phyloP scores from a whole-genome alignment of 2,329 filamentous ascomycete genomes.

The Beauveria australis region DNA sequence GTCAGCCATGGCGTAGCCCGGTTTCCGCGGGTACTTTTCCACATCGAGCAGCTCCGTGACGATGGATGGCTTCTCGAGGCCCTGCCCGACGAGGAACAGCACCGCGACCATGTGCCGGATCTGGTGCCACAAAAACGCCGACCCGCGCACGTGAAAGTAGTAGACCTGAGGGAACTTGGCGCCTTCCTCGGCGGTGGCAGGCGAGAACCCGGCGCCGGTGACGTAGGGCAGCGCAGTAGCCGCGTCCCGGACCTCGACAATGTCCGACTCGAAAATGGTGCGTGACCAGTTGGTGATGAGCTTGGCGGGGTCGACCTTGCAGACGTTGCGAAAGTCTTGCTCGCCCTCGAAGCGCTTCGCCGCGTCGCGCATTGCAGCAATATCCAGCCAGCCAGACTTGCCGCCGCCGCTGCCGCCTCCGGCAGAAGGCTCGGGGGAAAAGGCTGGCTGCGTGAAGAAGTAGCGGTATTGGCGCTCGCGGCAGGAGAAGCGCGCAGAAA shows the following conservation, averaged over 20 bases:
- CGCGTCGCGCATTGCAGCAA: slow-evolving; percentile 75
- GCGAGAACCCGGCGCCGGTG: slow-evolving; percentile 28
- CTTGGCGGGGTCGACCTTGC: slow-evolving; percentile 85
- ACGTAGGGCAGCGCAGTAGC: slow-evolving; percentile 50
- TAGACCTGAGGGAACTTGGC: slow-evolving; percentile 58
- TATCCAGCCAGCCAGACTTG: slow-evolving; percentile 72
- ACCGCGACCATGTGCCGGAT: slow-evolving; percentile 90
- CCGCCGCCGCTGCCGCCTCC: slow-evolving; percentile 15
- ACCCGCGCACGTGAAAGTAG: slow-evolving; percentile 80
- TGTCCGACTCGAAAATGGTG: slow-evolving; percentile 69
- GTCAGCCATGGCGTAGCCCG: slow-evolving; percentile 82
- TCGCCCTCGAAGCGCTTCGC: slow-evolving; percentile 72
- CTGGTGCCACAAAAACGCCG: slow-evolving; percentile 96
- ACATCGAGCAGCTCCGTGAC: slow-evolving; percentile 70
- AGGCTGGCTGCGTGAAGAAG: slow-evolving; percentile 94
- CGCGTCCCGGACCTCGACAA: slow-evolving; percentile 58
- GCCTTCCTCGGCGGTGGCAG: slow-evolving; percentile 12
- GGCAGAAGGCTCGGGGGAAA: slow-evolving; percentile 48
- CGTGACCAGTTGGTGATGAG: slow-evolving; percentile 78
- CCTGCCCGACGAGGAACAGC: slow-evolving; percentile 87
- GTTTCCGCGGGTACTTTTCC: slow-evolving; percentile 61
- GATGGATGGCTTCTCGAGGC: slow-evolving; percentile 67
- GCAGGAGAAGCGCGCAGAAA: slow-evolving; percentile 90
- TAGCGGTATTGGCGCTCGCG: slow-evolving; percentile 88
- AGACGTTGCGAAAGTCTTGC: slow-evolving; percentile 96